Conservation (phyloP, 1,139 yeast genomes). For the Lodderomyces metapsilosis region DNA sequence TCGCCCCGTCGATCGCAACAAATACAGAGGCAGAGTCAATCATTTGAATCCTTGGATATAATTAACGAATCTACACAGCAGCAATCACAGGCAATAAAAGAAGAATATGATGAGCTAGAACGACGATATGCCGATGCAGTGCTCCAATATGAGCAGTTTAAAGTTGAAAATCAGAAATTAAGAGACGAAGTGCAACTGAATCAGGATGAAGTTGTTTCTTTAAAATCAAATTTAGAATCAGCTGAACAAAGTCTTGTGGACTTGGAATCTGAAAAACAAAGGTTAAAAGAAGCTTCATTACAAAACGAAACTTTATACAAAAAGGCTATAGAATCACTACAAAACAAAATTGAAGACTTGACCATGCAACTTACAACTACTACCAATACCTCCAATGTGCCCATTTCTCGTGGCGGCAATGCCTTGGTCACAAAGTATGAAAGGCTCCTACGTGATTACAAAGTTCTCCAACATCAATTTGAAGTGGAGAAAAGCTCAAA, state of each 20-base stretch:
- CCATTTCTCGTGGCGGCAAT: not conserved
- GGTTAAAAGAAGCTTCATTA: conserved; percentile 27
- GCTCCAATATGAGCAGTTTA: conserved; percentile 20
- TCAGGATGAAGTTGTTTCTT: conserved; percentile 19
- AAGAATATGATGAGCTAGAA: conserved; percentile 20
- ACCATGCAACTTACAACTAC: conserved; percentile 14
- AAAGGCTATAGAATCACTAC: conserved; percentile 31
- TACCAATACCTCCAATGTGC: conserved; percentile 17
- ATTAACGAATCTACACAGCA: not conserved
- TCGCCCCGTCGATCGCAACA: not conserved
- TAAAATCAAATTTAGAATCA: conserved; percentile 18
- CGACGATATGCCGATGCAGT: conserved; percentile 30
- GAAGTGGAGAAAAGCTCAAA: conserved; percentile 52
- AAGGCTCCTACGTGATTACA: conserved; percentile 36
- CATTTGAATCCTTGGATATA: not conserved
- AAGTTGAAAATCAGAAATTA: conserved; percentile 22
- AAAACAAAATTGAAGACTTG: conserved; percentile 26
- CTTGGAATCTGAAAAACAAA: conserved; percentile 22
- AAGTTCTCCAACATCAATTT: conserved; percentile 39
- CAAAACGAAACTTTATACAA: conserved; percentile 34
- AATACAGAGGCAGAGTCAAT: not conserved
- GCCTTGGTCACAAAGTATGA: conserved; percentile 25
- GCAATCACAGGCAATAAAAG: conserved; percentile 3
- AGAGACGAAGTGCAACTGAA: conserved; percentile 24
- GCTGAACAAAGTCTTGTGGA: conserved; percentile 23